These are phyloP conservation scores for Pseudotsuga menziesii DNA, from an alignment of 75 land plant genomes.

Conservation along the genomic window DNA sequence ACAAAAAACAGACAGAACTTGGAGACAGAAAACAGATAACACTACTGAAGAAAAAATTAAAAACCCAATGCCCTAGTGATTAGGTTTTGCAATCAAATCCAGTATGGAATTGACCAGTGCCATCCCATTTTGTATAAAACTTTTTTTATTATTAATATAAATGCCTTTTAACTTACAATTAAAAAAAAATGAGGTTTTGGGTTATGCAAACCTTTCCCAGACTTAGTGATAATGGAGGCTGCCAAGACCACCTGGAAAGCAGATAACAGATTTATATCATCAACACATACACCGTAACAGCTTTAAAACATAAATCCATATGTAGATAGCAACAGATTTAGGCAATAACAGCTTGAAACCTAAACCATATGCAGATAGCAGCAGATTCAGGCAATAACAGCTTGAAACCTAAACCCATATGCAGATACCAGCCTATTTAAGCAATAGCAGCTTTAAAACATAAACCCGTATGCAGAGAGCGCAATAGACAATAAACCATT, in stretches of 20 bases:
- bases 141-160: not conserved
- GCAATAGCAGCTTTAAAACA: not conserved
- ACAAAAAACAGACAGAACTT: not conserved
- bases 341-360: not conserved
- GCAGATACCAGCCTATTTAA: not conserved
- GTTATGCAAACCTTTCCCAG: slow-evolving; percentile 52
- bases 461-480: not conserved
- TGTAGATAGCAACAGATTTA: not conserved
- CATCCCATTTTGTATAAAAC: not conserved
- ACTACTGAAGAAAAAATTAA: not conserved
- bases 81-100: not conserved
- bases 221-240: slow-evolving; percentile 59
- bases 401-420: not conserved
- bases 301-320: not conserved
- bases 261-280: not conserved
- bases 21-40: slow-evolving; percentile 5
- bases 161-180: not conserved
- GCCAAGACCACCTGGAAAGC: slow-evolving; percentile 56
- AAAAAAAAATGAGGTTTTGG: not conserved
- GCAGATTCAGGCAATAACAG: not conserved
- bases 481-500: not conserved
- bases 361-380: not conserved
- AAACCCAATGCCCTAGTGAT: not conserved
- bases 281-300: not conserved
- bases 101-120: not conserved